Evolutionary conservation across 768 basidiomycete genomes (phyloP), one percentile per base, ranked within the genome.

Genomic region (Amanita exitialis): DNA sequence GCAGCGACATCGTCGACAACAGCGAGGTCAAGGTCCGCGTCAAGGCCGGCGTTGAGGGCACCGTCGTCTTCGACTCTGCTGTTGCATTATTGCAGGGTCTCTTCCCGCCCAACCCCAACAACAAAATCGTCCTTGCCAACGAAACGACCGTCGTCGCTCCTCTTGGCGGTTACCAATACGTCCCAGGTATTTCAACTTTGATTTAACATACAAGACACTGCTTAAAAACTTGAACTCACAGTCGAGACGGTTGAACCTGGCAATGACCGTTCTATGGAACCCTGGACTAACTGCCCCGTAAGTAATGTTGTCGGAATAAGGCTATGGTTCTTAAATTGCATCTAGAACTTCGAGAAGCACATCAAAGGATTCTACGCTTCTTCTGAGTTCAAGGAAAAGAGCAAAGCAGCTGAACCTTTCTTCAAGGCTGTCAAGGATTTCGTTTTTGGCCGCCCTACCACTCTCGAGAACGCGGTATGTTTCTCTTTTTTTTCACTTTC

Each of bases 231-330:
- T 16, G 28, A 30, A 36, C 43, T 15, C 44, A 18, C 49, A 81
- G 86, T 90, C 27, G 84, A 90, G 70, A 89, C 88, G n/a, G 83
- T 92, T 44, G 87, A 90, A 64, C 85, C 89, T 25, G 76, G 75
- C 48, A 87, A 90, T 56, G 86, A 90, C 63, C 80, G 86, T 59
- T 86, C 86, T 20, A 71, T 92, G 54, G 88, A 93, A 68, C 83
- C 83, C 57, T 92, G 86, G 86, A 76, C 74, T 28, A 66, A 75
- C 63, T 75, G 73, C 66, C 75, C 74, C 51, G 77, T 73, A 58
- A 37, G 70, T 59, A 16, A 42, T 15, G 13, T 47, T 30, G 15
- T 25, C 9, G 21, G 4, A 27, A 23, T 12, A 36, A 27, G 20
- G 23, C 45, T 32, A 23, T 47, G 9, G 28, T n/a, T 36, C 28